Conservation (phyloP, 1,284 basidiomycete genomes). For the Marasmius oreades region DNA sequence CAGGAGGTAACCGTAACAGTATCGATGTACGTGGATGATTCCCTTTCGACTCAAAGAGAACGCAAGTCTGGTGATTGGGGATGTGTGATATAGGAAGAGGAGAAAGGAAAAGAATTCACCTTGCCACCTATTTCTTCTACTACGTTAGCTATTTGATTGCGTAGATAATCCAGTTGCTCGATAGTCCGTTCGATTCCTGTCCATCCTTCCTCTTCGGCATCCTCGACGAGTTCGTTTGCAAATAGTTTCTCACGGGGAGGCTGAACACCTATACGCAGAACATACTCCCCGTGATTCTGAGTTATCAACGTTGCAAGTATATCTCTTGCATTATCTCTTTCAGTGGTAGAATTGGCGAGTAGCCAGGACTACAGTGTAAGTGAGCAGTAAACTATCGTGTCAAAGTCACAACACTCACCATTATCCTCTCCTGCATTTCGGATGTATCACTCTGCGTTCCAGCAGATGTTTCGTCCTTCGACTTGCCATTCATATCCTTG, state of each 20-base stretch:
- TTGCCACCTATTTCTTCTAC: slow-evolving; percentile 76
- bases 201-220: slow-evolving; percentile 42
- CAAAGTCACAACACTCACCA: slow-evolving; percentile 38
- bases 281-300: slow-evolving; percentile 62
- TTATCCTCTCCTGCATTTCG: slow-evolving; percentile 54
- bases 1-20: slow-evolving; percentile 68
- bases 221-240: slow-evolving; percentile 43
- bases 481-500: neutral
- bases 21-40: slow-evolving; percentile 52
- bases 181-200: slow-evolving; percentile 45
- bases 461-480: neutral
- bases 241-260: slow-evolving; percentile 56
- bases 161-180: slow-evolving; percentile 50
- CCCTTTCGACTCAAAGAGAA: slow-evolving; percentile 45
- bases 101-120: slow-evolving; percentile 33
- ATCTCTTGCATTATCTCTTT: slow-evolving; percentile 56
- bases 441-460: slow-evolving; percentile 24
- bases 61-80: slow-evolving; percentile 41
- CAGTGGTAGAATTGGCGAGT: slow-evolving; percentile 36
- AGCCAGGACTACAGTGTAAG: slow-evolving; percentile 40
- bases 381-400: neutral
- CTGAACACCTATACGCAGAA: slow-evolving; percentile 64
- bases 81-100: neutral
- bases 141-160: slow-evolving; percentile 36
- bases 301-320: slow-evolving; percentile 64